Evolutionary conservation across 2,329 filamentous ascomycete species (phyloP).

Genomic region (Trichoderma citrinoviride): DNA sequence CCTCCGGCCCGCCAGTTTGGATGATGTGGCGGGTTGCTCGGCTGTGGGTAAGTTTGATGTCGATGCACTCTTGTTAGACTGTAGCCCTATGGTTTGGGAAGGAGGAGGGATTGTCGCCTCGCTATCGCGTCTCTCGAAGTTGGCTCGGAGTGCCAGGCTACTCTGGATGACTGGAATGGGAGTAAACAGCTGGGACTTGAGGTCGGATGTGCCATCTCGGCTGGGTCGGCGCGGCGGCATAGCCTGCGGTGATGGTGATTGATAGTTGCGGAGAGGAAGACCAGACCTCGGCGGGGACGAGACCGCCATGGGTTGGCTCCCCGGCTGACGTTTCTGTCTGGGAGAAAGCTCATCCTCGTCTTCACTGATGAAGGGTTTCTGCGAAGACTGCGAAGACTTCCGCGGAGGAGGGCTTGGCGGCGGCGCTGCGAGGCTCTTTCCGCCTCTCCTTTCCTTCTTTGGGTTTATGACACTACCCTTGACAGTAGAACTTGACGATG

Average conservation of each 20-base stretch:
- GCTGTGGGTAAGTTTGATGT: constrained; percentile 32
- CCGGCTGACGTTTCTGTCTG: constrained; percentile 36
- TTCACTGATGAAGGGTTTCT: constrained; percentile 46
- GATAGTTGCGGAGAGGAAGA: constrained; percentile 28
- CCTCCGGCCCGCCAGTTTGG: constrained; percentile 25
- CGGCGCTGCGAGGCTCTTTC: constrained; percentile 45
- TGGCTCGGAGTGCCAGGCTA: constrained; percentile 53
- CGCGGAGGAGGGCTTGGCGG: constrained; percentile 61
- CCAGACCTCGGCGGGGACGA: constrained; percentile 37
- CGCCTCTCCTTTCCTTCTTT: constrained; percentile 43
- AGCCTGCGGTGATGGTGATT: constrained; percentile 33
- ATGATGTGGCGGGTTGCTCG: constrained; percentile 24
- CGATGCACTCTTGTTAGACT: constrained; percentile 33
- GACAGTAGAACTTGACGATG: constrained; percentile 69
- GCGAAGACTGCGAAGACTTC: constrained; percentile 61
- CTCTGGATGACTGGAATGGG: constrained; percentile 59
- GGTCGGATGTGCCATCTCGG: constrained; percentile 63
- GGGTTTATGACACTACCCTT: constrained; percentile 47
- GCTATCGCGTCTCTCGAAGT: constrained; percentile 46
- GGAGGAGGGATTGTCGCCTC: constrained; percentile 37
- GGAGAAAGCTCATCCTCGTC: constrained; percentile 41
- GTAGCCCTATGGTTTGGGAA: constrained; percentile 37
- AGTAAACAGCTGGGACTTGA: constrained; percentile 55
- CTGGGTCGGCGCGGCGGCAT: constrained; percentile 61
- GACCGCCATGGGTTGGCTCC: constrained; percentile 31